These are phyloP conservation scores for Mycosphaerella sp. DNA, from an alignment of 2,329 filamentous ascomycete species.

Conservation along the genomic window DNA sequence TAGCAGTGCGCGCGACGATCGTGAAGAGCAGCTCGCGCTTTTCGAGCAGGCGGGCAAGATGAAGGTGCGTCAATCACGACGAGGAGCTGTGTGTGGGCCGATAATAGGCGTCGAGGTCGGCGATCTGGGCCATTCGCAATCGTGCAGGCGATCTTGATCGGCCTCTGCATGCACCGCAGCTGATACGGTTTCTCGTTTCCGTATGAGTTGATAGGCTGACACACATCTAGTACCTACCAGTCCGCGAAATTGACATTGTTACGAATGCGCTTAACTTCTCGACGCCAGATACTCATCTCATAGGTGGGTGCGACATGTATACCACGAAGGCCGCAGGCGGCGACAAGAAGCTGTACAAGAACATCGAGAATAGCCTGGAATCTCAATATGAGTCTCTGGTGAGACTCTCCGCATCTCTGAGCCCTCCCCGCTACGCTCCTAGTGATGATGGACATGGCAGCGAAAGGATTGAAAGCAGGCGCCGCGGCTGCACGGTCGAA, in stretches of 20 bases:
- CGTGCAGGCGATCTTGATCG: neutral
- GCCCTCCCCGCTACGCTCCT: constrained; percentile 54
- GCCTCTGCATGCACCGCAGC: neutral
- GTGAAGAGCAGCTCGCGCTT: constrained; percentile 6
- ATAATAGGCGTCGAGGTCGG: constrained; percentile 21
- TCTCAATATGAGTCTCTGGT: constrained; percentile 85
- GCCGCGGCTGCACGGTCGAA: constrained; percentile 27
- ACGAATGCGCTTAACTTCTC: constrained; percentile 93
- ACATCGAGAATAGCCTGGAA: constrained; percentile 85
- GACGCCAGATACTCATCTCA: constrained; percentile 83
- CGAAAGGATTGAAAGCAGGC: constrained; percentile 28
- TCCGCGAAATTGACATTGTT: constrained; percentile 85
- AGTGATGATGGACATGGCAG: constrained; percentile 21
- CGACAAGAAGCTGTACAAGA: constrained; percentile 96
- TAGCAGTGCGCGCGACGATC: neutral
- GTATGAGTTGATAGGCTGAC: constrained; percentile 15
- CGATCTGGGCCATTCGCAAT: neutral
- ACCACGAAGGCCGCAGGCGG: constrained; percentile 92
- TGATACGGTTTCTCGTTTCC: neutral
- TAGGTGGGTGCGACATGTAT: constrained; percentile 92
- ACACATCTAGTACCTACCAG: constrained; percentile 69
- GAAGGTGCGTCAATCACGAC: constrained; percentile 25
- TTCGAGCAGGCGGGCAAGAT: constrained; percentile 17
- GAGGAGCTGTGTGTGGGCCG: constrained; percentile 5
- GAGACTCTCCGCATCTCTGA: constrained; percentile 78